Evolutionary conservation across 495 filamentous ascomycete genomes (phyloP).

Genomic region (Aspergillus baeticus): DNA sequence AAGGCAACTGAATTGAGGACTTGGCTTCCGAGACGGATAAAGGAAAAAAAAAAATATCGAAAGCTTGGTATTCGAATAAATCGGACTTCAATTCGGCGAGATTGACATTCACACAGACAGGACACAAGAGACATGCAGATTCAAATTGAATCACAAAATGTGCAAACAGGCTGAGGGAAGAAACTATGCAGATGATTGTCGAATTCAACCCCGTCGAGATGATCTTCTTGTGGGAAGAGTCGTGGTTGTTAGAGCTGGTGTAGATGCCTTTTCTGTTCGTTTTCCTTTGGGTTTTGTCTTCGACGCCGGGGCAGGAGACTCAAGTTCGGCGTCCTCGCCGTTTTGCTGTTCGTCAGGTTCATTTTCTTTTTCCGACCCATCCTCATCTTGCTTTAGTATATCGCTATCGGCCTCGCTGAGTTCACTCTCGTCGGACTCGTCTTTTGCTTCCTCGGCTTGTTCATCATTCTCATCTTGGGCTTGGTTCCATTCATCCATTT

Average conservation of each 20-base stretch:
- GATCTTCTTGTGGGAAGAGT: slow-evolving; percentile 41
- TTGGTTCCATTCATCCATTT: slow-evolving; percentile 46
- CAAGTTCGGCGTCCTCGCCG: neutral
- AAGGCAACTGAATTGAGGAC: neutral
- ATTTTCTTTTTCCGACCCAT: slow-evolving; percentile 17
- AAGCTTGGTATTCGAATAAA: neutral
- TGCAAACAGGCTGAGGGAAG: slow-evolving; percentile 2
- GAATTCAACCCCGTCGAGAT: slow-evolving; percentile 34
- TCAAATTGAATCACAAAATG: neutral
- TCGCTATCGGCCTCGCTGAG: slow-evolving; percentile 15
- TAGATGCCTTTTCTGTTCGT: slow-evolving; percentile 1
- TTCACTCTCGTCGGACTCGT: slow-evolving; percentile 21
- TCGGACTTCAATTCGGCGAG: neutral
- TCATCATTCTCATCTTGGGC: slow-evolving; percentile 25
- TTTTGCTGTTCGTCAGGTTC: slow-evolving; percentile 23
- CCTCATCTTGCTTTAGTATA: slow-evolving; percentile 14
- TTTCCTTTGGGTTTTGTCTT: slow-evolving; percentile 18
- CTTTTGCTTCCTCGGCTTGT: slow-evolving; percentile 28
- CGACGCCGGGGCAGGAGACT: slow-evolving; percentile 17
- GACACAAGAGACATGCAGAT: neutral
- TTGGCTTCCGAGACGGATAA: neutral
- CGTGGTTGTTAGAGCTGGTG: slow-evolving; percentile 15
- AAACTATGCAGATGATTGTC: neutral
- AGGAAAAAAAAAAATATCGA: too few relatives aligned
- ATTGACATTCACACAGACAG: slow-evolving; percentile 4